A percentile compares a stretch with the other conserved stretches of the same genome.
phyloP scores from a whole-genome alignment of 1,284 basidiomycete species.

The Apiotrichum domesticum region DNA sequence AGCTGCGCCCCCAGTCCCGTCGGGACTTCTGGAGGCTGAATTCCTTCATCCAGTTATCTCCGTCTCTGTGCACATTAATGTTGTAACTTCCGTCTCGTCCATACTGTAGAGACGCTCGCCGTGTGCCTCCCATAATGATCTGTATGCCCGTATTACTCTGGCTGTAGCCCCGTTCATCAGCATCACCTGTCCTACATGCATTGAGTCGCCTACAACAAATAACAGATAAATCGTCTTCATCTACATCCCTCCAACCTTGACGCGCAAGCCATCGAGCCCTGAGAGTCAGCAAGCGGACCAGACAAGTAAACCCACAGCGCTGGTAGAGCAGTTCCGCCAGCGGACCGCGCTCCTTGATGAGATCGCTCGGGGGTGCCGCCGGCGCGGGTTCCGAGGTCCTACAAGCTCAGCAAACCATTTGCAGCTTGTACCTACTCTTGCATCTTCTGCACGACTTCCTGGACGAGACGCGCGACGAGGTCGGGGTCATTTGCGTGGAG shows the following conservation, averaged over 20 bases:
- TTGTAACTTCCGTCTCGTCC: too few relatives aligned
- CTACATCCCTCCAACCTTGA: neutral
- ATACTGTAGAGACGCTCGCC: too few relatives aligned
- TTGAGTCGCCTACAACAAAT: neutral
- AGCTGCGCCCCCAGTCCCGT: too few relatives aligned
- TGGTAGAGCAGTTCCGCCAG: conserved; percentile 91
- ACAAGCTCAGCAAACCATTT: neutral
- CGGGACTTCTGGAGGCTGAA: too few relatives aligned
- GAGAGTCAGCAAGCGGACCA: neutral
- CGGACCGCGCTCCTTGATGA: conserved; percentile 51
- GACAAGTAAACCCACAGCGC: conserved; percentile 53
- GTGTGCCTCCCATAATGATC: too few relatives aligned
- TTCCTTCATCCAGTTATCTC: too few relatives aligned
- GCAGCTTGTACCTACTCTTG: neutral
- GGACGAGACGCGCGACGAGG: conserved; percentile 74
- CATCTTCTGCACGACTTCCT: conserved; percentile 73
- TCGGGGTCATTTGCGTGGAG: conserved; percentile 73
- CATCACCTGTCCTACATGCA: neutral
- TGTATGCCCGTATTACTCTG: too few relatives aligned
- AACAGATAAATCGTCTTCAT: too few relatives aligned
- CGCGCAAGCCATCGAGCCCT: conserved; percentile 9
- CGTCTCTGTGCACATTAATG: too few relatives aligned
- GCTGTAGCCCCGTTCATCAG: too few relatives aligned
- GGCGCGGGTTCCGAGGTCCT: neutral
- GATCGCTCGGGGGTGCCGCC: neutral